phyloP scores from a whole-genome alignment of 169 alveolate species.

The Plasmodium knowlesi region DNA sequence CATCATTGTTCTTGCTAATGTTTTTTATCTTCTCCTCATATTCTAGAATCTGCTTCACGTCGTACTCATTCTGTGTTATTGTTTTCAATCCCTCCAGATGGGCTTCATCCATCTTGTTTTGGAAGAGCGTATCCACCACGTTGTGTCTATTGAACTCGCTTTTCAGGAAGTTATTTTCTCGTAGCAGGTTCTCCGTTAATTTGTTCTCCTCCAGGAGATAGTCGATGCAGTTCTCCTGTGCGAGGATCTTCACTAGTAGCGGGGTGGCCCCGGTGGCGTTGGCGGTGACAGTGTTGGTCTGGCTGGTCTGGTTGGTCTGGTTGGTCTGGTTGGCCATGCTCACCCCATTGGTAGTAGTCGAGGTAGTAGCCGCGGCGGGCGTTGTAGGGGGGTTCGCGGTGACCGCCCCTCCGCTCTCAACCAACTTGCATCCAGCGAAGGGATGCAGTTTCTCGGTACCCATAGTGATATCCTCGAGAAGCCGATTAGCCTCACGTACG shows the following conservation, averaged over 20 bases:
- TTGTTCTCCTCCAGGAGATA: slow-evolving; percentile 43
- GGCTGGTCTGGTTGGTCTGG: background rate
- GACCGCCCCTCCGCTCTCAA: background rate
- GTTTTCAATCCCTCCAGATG: slow-evolving; percentile 17
- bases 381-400: too few relatives aligned
- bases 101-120: slow-evolving; percentile 4
- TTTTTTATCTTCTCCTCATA: slow-evolving; percentile 23
- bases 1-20: slow-evolving; percentile 16
- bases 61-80: slow-evolving; percentile 28
- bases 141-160: slow-evolving; percentile 34
- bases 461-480: slow-evolving; percentile 14
- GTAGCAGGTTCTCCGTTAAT: slow-evolving; percentile 49
- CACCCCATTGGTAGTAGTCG: too few relatives aligned
- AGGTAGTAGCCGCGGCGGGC: too few relatives aligned
- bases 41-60: slow-evolving; percentile 22
- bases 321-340: background rate
- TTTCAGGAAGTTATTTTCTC: slow-evolving; percentile 61
- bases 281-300: background rate
- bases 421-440: slow-evolving; percentile 2
- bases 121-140: slow-evolving; percentile 22
- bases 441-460: slow-evolving; percentile 11
- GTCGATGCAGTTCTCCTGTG: slow-evolving; percentile 43
- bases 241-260: slow-evolving; percentile 14
- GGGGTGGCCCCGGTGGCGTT: background rate
- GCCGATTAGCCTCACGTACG: slow-evolving; percentile 24